Evolutionary conservation across 2,329 filamentous ascomycete genomes (phyloP).

Genomic region (Diplodia scrobiculata): DNA sequence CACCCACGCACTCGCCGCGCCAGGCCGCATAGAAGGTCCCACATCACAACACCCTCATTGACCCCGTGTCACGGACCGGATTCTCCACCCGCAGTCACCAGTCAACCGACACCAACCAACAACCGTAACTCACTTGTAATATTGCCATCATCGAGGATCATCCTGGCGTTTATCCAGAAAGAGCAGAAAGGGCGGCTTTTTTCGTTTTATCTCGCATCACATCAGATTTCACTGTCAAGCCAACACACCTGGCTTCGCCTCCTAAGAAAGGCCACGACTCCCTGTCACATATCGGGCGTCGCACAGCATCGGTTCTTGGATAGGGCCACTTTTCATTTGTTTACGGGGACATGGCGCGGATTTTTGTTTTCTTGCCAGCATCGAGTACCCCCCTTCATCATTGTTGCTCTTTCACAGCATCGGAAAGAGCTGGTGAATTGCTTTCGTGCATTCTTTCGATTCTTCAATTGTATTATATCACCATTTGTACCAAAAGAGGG

Average conservation of each 20-base stretch:
- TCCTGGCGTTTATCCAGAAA: conserved; percentile 2
- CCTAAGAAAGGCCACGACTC: not conserved
- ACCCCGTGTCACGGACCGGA: conserved; percentile 7
- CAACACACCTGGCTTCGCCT: not conserved
- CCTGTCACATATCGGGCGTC: not conserved
- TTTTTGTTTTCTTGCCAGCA: not conserved
- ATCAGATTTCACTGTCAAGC: not conserved
- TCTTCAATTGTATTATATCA: conserved; percentile 11
- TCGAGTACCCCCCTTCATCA: not conserved
- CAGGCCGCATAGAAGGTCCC: conserved; percentile 15
- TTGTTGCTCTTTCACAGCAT: not conserved
- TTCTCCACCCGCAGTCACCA: not conserved
- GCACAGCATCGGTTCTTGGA: not conserved
- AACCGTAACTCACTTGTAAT: not conserved
- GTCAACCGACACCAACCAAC: not conserved
- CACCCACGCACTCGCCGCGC: conserved; percentile 8
- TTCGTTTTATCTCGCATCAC: not conserved
- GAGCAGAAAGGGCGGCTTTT: conserved; percentile 19
- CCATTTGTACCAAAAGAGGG: not conserved
- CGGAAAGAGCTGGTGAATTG: not conserved
- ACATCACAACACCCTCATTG: not conserved
- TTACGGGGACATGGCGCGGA: not conserved
- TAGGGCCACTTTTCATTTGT: not conserved
- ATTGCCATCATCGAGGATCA: conserved; percentile 6
- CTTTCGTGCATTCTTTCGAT: not conserved